Evolutionary conservation across 2,329 filamentous ascomycete genomes (phyloP), one percentile per base, ranked within the genome.

Genomic region (Chalaropsis thielavioides): DNA sequence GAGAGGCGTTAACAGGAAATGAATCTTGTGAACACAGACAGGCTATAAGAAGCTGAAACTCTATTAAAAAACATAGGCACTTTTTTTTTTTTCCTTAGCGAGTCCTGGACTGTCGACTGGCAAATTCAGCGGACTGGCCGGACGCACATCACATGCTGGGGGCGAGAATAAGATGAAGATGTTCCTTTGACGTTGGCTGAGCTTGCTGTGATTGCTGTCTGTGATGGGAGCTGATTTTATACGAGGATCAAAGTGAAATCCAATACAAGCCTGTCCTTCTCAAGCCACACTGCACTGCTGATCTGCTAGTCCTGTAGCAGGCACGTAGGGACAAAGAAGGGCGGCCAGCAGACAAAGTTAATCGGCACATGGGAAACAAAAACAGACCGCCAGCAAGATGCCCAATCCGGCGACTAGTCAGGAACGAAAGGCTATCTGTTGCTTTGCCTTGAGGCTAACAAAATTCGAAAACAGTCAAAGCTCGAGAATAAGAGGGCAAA

Each of bases 231-330:
- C 2, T n/a, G 54, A 58, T 38, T 38, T 35, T 13, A 35, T 35
- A 58, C 27, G 54, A 35, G 54, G 54, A 27, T 58, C 54, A 58
- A 58, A 58, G 54, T 58, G 10, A 51, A 51, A 51, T 51, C 17
- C 46, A 51, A 46, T 46, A 4, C 27, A 58, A 8, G 54, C 31
- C 11, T 31, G 27, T 58, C 8, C n/a, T 58, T 4, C 17, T 58
- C 54, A 58, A 58, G 54, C 54, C 24, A 58, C 27, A 31, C 54
- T 17, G 31, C 24, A 13, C 54, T n/a, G 17, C 7, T 35, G 10
- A 58, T 31, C 11, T 35, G 54, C n/a, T 56, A 24, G 13, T 19
- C 8, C 24, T 10, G 24, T n/a, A 8, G 24, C 17, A 58, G n/a
- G 31, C 19, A 51, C n/a, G 5, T 10, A 49, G 8, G 22, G 10